Evolutionary conservation across 2,329 filamentous ascomycete genomes (phyloP), one percentile per base, ranked within the genome.

Genomic region (Colletotrichum navitas): DNA sequence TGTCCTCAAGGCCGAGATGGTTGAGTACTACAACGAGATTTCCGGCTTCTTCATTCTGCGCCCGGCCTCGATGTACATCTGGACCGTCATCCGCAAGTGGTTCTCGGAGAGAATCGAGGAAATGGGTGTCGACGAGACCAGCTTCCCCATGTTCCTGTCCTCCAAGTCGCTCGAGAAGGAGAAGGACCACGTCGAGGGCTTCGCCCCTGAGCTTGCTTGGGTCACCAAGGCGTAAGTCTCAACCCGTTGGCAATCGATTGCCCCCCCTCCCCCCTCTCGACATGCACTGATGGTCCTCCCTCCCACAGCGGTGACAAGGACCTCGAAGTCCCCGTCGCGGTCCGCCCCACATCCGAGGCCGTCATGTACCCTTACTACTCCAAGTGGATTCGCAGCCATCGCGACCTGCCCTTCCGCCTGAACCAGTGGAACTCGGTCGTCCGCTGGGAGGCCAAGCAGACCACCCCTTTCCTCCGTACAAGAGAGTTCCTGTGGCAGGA

Each of bases 401-500:
- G 97, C 78, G 96, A 99, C 79, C 91, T 99, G 71, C 97, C 96
- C 74, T 88, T 98, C 76, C 92, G 94, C 79, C 88, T 98, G 76
- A 98, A 98, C 85, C 96, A 99, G 83, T 99, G 96, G 96, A 98
- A 98, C 88, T 97, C 92, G 18, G 87, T 89, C 75, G 88, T 98
- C 60, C 90, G 95, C 77, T 98, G 96, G 96, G 96, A 98, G 83
- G 97, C 97, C 80, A 98, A 98, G 87, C 94, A 97, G 81, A 91
- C 89, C 32, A 91, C 89, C n/a, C 90, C 90, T 49, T 98, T 98
- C 86, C 88, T 99, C 69, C 89, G 95, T 77, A 95, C 95, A 56
- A 88, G 97, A 81, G 96, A 99, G 82, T 99, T 99, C 83, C 84
- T 98, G 75, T 99, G 96, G 96, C 96, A 99, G 82, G 96, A 99